phyloP scores from a whole-genome alignment of 2,329 filamentous ascomycete species.

The Neoscytalidium dimidiatum region DNA sequence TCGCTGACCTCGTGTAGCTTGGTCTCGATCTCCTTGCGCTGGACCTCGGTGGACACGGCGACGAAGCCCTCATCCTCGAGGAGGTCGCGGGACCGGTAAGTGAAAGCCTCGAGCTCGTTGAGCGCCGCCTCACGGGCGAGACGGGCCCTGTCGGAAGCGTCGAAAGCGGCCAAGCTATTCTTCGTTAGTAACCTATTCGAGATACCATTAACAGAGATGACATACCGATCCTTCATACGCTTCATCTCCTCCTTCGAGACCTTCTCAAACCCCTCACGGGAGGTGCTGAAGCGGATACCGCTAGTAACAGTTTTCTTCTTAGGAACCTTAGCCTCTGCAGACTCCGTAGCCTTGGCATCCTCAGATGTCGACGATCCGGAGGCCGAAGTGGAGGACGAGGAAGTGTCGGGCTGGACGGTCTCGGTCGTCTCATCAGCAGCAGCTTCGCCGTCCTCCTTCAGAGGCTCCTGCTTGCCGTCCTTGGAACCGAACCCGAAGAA shows the following conservation, averaged over 20 bases:
- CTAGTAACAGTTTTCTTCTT: conserved; percentile 56
- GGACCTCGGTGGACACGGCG: conserved; percentile 66
- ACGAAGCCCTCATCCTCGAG: conserved; percentile 76
- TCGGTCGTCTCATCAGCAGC: conserved; percentile 49
- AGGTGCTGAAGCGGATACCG: conserved; percentile 50
- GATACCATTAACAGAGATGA: neutral
- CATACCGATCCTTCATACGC: conserved; percentile 60
- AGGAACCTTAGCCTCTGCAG: conserved; percentile 36
- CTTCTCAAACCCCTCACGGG: conserved; percentile 52
- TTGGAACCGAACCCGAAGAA: conserved; percentile 92
- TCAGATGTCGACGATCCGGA: conserved; percentile 51
- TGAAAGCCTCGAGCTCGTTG: conserved; percentile 91
- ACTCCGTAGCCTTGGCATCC: conserved; percentile 52
- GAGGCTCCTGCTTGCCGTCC: conserved; percentile 72
- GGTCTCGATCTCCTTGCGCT: conserved; percentile 67
- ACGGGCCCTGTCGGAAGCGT: conserved; percentile 78
- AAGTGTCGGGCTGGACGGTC: conserved; percentile 35
- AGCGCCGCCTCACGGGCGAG: conserved; percentile 79
- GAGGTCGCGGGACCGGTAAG: conserved; percentile 84
- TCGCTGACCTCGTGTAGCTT: conserved; percentile 72
- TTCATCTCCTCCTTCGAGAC: conserved; percentile 62
- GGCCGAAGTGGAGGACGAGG: conserved; percentile 39
- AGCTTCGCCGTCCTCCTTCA: conserved; percentile 59
- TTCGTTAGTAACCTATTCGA: conserved; percentile 21
- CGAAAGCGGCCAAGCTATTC: conserved; percentile 75